Evolutionary conservation across 2,329 filamentous ascomycete genomes (phyloP), one percentile per base, ranked within the genome.

Genomic region (Xylaria sp.): DNA sequence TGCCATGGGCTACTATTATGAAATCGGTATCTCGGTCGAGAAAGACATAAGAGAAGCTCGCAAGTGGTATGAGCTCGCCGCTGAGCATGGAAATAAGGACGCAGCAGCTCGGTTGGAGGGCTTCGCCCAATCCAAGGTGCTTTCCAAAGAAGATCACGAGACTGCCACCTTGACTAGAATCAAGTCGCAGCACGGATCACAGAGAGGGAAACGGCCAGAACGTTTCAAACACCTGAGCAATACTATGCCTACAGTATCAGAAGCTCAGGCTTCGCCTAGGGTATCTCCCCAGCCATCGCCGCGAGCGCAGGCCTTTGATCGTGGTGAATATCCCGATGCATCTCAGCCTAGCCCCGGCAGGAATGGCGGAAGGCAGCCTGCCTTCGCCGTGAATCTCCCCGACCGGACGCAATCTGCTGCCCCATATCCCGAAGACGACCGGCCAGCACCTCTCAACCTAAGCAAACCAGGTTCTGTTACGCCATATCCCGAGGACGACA

Each of bases 1-100:
- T 77, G 96, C 96, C 32, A 89, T 99, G 85, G 95, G 95, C 12
- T 99, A 99, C 81, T 99, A 98, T 82, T 90, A 96, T 79, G 96
- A 99, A 80, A 97, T 99, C 74, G 96, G 96, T 74, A 97, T 99
- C 78, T 91, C 94, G 77, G 92, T 97, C 28, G 88, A 89, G n/a
- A 92, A 93, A 73, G 93, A 95, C 78, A 82, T 98, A 51, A 87
- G 89, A 59, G 92, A 96, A 79, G 95, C 96, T 0, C 87, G 92
- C 71, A 89, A 86, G 72, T 99, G 96, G 96, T 99, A 99, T 79
- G 89, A 92, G 73, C 90, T 94, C 76, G 95, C 96, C 8, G 92
- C 94, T 37, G 91, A 93, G 39, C 93, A 95, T 76, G 96, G 95
- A 44, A 99, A 98, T 81, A 92, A 92, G 75, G 96, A 99, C 81